Evolutionary conservation across 257 asterid genomes (phyloP).

Genomic region (Rhazya stricta): DNA sequence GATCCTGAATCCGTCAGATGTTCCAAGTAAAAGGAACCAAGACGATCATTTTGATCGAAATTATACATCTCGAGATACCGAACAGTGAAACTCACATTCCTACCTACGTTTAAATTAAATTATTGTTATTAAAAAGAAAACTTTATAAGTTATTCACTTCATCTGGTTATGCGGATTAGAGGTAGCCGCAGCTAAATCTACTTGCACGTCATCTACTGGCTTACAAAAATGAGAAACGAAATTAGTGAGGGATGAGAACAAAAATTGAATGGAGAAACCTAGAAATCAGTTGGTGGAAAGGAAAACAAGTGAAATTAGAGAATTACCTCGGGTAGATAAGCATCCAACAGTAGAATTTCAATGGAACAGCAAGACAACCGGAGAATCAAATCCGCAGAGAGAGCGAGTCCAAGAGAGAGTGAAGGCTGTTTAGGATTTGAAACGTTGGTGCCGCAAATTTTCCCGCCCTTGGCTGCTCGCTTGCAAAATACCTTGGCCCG

Average conservation of each 20-base stretch:
- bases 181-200: neutral
- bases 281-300: neutral
- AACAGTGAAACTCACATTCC: neutral
- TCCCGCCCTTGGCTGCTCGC: slow-evolving; percentile 15
- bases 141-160: neutral
- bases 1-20: neutral
- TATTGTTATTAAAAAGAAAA: too few relatives aligned
- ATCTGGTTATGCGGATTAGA: neutral
- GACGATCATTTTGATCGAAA: neutral
- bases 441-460: slow-evolving; percentile 1
- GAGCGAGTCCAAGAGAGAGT: neutral
- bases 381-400: neutral
- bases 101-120: neutral
- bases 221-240: neutral
- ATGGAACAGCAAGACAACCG: neutral
- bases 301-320: neutral
- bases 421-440: slow-evolving; percentile 4
- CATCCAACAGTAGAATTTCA: neutral
- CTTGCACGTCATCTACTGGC: neutral
- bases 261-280: neutral
- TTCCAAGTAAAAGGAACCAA: neutral
- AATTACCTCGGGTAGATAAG: neutral
- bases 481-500: too few relatives aligned
- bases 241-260: neutral
- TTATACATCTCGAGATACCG: neutral